phyloP scores from a whole-genome alignment of 2,329 filamentous ascomycete species.

The Torrubiella hemipterigena region DNA sequence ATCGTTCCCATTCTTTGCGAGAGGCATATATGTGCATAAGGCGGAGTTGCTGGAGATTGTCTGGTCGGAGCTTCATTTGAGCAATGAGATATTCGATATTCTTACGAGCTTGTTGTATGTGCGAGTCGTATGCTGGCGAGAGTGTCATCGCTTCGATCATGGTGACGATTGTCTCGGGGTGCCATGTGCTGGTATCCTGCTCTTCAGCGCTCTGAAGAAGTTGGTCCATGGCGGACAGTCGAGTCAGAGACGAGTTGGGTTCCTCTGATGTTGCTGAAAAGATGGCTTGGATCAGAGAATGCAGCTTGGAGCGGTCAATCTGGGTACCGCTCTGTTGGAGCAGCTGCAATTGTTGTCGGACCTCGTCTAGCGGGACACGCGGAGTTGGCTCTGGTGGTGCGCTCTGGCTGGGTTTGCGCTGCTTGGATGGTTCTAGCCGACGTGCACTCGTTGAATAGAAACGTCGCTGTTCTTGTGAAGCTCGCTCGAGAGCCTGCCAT shows the following conservation, averaged over 20 bases:
- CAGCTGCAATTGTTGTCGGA: constrained; percentile 21
- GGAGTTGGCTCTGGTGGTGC: neutral
- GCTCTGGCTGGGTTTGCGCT: neutral
- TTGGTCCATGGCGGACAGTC: constrained; percentile 27
- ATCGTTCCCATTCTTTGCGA: constrained; percentile 37
- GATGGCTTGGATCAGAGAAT: constrained; percentile 25
- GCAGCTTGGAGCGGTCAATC: constrained; percentile 20
- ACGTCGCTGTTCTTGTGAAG: constrained; percentile 21
- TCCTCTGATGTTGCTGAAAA: constrained; percentile 15
- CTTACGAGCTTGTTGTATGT: constrained; percentile 25
- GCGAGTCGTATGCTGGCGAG: constrained; percentile 16
- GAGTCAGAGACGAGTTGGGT: constrained; percentile 13
- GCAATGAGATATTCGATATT: constrained; percentile 33
- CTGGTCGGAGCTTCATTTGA: constrained; percentile 23
- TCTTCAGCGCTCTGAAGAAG: constrained; percentile 32
- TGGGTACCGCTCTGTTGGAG: constrained; percentile 24
- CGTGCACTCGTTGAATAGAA: constrained; percentile 20
- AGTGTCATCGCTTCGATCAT: constrained; percentile 28
- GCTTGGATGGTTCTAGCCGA: constrained; percentile 7
- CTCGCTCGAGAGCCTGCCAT: constrained; percentile 21
- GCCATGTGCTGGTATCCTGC: constrained; percentile 28
- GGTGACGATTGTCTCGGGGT: constrained; percentile 34
- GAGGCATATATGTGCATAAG: constrained; percentile 34
- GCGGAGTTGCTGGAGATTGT: constrained; percentile 23
- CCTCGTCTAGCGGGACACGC: constrained; percentile 2